Evolutionary conservation across 106 monocot species (phyloP), one percentile per base, ranked within the genome.

Genomic region (Acorus gramineus): DNA sequence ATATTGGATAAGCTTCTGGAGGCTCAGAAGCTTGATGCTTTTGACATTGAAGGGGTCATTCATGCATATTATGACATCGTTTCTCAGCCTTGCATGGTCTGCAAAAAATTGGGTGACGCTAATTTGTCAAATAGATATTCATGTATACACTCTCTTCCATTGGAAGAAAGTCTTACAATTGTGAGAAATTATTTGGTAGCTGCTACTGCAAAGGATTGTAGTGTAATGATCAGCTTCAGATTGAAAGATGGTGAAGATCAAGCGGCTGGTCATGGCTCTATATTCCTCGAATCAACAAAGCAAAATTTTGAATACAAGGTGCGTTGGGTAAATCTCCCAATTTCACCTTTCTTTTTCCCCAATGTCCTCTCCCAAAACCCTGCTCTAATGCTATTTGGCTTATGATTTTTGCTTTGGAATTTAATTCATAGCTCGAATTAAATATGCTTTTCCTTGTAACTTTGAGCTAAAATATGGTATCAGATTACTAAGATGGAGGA

Each of bases 11-110:
- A 56, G 56, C 93, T 93, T 67, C 73, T 89, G 42, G 71, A 68
- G 64, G 69, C 76, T 71, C 87, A 90, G 64, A 87, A 82, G 74
- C 82, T 96, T 52, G 95, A 96, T 75, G 48, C 51, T 50, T 65
- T 84, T 74, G 95, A 96, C 59, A 82, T 96, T 42, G 90, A 90
- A 76, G 95, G 95, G 9, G 87, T 74, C 7, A 91, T 96, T 71
- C 95, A 96, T 72, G 65, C 74, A 14, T 96, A 96, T 70, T 87
- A 87, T 55, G 82, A 87, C 61, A 63, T 91, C 47, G 57, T 77
- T 47, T 82, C 85, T 44, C 76, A 83, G 61, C 76, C 90, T 50
- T 96, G 90, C 46, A 58, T 68, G 14, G 80, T 77, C 6, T 96
- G 90, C 67, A 73, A 73, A 78, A 87, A 69, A 55, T 64, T 67